Conservation (phyloP, 2,329 filamentous ascomycete species). For the Hypomyces perniciosus region DNA sequence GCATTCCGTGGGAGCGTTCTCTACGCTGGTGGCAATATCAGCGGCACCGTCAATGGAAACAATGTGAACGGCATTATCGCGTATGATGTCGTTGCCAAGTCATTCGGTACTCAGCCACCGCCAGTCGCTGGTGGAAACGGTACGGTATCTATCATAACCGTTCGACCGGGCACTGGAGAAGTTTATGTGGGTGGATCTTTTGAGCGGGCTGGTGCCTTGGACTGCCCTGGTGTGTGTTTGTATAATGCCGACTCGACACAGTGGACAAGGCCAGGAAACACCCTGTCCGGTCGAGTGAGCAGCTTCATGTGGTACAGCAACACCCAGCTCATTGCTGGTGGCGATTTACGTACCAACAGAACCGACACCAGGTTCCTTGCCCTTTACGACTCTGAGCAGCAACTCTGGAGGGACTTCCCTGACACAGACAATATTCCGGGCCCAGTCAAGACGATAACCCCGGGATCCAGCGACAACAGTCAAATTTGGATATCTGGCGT, state of each 20-base stretch:
- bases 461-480: slow-evolving; percentile 64
- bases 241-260: slow-evolving; percentile 65
- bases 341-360: slow-evolving; percentile 64
- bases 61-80: slow-evolving; percentile 68
- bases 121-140: slow-evolving; percentile 63
- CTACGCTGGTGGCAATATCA: slow-evolving; percentile 76
- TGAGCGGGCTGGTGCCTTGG: slow-evolving; percentile 72
- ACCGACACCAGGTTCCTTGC: slow-evolving; percentile 60
- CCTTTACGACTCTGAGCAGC: slow-evolving; percentile 62
- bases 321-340: slow-evolving; percentile 68
- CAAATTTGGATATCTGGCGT: slow-evolving; percentile 80
- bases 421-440: slow-evolving; percentile 66
- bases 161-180: slow-evolving; percentile 63
- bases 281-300: slow-evolving; percentile 63
- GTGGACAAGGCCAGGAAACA: slow-evolving; percentile 75
- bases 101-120: slow-evolving; percentile 66
- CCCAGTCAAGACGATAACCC: slow-evolving; percentile 67
- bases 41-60: slow-evolving; percentile 59
- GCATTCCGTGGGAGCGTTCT: slow-evolving; percentile 61
- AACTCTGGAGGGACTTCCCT: slow-evolving; percentile 60
- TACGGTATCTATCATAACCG: slow-evolving; percentile 69
- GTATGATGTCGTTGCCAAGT: slow-evolving; percentile 65
- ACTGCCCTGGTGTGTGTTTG: slow-evolving; percentile 75
- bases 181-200: slow-evolving; percentile 87
- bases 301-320: slow-evolving; percentile 70